Percentiles rank a stretch among this genome's conserved stretches.
These are phyloP conservation scores for Trichoderma citrinoviride DNA, from an alignment of 2,329 filamentous ascomycete species.

Conservation along the genomic window DNA sequence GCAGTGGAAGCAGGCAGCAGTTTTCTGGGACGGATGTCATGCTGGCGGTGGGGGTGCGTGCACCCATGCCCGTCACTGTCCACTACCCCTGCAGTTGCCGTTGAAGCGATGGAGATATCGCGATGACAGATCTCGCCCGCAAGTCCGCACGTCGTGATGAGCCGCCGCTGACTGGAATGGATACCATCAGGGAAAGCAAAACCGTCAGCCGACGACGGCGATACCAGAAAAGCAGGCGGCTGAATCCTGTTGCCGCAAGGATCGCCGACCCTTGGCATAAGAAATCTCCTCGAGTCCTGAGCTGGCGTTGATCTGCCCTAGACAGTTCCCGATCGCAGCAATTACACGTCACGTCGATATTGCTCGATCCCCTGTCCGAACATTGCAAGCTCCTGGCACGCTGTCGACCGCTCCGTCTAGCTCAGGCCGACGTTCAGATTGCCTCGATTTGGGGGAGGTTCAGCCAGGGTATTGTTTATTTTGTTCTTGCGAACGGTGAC, in stretches of 20 bases:
- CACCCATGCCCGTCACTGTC: background rate
- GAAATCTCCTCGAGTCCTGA: background rate
- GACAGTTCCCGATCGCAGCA: constrained; percentile 14
- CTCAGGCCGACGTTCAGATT: background rate
- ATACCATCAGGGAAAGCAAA: constrained; percentile 1
- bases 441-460: background rate
- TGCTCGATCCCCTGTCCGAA: background rate
- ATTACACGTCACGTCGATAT: constrained; percentile 3
- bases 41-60: background rate
- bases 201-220: constrained; percentile 1
- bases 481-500: background rate
- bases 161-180: constrained; percentile 10
- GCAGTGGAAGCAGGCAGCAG: background rate
- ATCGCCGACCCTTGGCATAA: background rate
- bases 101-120: background rate
- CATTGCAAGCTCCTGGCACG: background rate
- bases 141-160: background rate
- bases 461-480: background rate
- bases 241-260: background rate
- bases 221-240: constrained; percentile 3
- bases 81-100: background rate
- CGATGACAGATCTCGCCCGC: background rate
- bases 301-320: constrained; percentile 14
- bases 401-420: background rate
- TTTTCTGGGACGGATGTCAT: background rate